Evolutionary conservation across 768 basidiomycete species (phyloP), one percentile per base, ranked within the genome.

Genomic region (Panellus pusillus): DNA sequence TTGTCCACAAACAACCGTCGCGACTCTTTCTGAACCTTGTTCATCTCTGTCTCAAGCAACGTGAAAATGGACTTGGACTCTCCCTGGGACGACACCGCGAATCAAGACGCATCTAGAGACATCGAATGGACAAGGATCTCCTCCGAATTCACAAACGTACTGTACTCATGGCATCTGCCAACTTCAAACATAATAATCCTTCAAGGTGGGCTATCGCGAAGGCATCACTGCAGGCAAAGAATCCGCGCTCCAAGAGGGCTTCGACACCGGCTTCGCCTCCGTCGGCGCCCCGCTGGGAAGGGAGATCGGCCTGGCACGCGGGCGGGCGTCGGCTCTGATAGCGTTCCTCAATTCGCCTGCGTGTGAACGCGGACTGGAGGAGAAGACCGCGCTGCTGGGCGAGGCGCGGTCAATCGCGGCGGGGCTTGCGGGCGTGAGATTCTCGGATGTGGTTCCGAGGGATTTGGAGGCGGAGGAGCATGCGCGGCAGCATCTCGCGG

Each of bases 201-300:
- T 17, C 37, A 61, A 97, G 96, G 84, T 84, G 15, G 96, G 96
- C 2, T 98, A 98, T 65, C 84, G 96, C n/a, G 95, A 98, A 71
- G 96, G 96, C 6, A 96, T 98, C 62, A 89, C 86, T 0, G 84
- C 87, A 4, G 96, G 96, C 3, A 98, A 98, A 68, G 89, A 95
- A 66, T 76, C 80, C 0, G 86, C 85, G 2, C 77, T 98, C 2
- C 96, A 99, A 64, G 75, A 84, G 58, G 96, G 96, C 0, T 98
- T 99, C 64, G 92, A 99, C 69, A 73, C 77, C 3, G 93, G 91
- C 1, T 98, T 92, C 63, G 84, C 85, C 1, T 68, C 71, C 13
- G 73, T 83, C 9, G 91, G 93, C 1, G 84, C 78, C 2, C 88
- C 90, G 0, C 69, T 89, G 14, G 93, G 94, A 0, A 81, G 86